phyloP scores from a whole-genome alignment of 1,139 yeast genomes.

The Pichia cactophila region DNA sequence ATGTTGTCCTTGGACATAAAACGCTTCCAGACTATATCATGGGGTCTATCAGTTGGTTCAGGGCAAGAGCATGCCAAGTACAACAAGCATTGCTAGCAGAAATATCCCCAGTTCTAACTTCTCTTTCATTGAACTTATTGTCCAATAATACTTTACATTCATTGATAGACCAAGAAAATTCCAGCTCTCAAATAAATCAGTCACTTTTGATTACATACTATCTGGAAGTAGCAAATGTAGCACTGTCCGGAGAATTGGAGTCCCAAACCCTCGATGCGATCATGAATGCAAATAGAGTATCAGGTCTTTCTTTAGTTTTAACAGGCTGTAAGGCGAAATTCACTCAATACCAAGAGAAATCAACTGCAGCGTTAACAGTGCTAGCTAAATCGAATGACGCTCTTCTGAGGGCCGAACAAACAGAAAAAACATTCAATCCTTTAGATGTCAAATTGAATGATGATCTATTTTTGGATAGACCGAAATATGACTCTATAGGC shows the following conservation, averaged over 20 bases:
- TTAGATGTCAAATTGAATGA: constrained; percentile 61
- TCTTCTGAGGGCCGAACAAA: constrained; percentile 21
- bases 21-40: constrained; percentile 2
- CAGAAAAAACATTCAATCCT: constrained; percentile 31
- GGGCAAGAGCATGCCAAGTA: constrained; percentile 55
- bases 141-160: constrained; percentile 30
- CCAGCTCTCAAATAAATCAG: constrained; percentile 21
- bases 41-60: constrained; percentile 65
- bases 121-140: constrained; percentile 36
- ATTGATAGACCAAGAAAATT: constrained; percentile 26
- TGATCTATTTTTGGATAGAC: constrained; percentile 72
- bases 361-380: constrained; percentile 69
- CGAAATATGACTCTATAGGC: constrained; percentile 56
- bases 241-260: constrained; percentile 54
- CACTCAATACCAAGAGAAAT: constrained; percentile 71
- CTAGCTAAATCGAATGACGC: constrained; percentile 54
- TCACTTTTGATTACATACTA: constrained; percentile 42
- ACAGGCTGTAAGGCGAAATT: constrained; percentile 88
- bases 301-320: constrained; percentile 56
- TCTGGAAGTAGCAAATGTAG: constrained; percentile 60
- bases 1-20: neutral
- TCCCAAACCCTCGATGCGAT: constrained; percentile 46
- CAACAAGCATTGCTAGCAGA: constrained; percentile 58
- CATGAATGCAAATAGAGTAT: constrained; percentile 45
- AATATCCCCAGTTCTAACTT: constrained; percentile 40